phyloP scores from a whole-genome alignment of 2,329 filamentous ascomycete genomes.

The Hysterium pulicare region DNA sequence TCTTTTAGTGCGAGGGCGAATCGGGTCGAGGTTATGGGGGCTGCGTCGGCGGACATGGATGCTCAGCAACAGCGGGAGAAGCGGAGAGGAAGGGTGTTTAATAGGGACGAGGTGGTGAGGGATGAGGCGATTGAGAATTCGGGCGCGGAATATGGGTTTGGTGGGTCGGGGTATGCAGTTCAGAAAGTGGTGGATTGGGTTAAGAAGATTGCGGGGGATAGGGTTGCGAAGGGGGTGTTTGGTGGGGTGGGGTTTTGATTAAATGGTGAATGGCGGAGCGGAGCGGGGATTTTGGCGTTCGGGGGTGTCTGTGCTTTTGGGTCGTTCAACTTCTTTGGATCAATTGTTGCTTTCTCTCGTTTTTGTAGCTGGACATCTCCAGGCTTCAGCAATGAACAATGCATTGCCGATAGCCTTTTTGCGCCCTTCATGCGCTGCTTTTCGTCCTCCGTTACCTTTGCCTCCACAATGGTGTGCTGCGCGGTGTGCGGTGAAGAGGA shows the following conservation, averaged over 20 bases:
- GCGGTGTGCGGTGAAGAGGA: constrained; percentile 23
- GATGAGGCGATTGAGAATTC: no score
- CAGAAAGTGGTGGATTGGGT: no score
- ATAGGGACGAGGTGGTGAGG: no score
- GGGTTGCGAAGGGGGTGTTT: neutral
- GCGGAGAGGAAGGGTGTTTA: no score
- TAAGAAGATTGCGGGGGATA: neutral
- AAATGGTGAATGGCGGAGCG: no score
- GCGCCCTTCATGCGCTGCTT: constrained; percentile 14
- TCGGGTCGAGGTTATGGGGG: constrained; percentile 59
- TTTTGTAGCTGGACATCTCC: neutral
- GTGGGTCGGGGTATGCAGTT: no score
- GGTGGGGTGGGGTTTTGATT: neutral
- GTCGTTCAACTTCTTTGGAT: no score
- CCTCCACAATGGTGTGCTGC: constrained; percentile 16
- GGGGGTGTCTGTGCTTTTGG: no score
- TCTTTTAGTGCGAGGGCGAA: constrained; percentile 67
- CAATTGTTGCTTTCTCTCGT: no score
- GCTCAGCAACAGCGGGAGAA: no score
- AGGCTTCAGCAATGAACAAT: constrained; percentile 21
- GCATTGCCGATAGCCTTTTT: constrained; percentile 29
- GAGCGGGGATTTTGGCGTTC: no score
- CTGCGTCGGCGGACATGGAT: constrained; percentile 61
- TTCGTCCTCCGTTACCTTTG: constrained; percentile 19
- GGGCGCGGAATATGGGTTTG: no score